These are phyloP conservation scores for Lagenaria siceraria DNA, from an alignment of 306 rosid species.

Conservation along the genomic window DNA sequence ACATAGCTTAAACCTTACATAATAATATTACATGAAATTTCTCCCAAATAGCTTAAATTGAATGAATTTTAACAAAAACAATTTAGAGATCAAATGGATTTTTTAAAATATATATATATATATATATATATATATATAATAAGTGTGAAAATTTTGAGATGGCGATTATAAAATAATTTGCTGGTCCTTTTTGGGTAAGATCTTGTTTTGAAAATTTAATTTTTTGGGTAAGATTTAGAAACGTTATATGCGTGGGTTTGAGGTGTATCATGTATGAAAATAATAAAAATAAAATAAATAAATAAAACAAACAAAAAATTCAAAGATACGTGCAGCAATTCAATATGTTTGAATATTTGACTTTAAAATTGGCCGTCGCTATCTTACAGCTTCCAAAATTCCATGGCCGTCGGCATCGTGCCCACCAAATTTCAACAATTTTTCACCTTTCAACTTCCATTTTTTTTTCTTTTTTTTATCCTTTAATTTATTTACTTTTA, in stretches of 20 bases:
- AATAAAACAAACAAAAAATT: background rate
- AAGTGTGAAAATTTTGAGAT: background rate
- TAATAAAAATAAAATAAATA: too few species aligned
- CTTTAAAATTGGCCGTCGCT: background rate
- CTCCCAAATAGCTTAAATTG: background rate
- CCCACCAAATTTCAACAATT: background rate
- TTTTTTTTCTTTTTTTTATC: too few species aligned
- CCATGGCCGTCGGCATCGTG: background rate
- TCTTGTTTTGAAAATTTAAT: too few species aligned
- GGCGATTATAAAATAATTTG: background rate
- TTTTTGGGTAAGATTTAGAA: background rate
- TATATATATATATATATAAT: too few species aligned
- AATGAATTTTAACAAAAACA: background rate
- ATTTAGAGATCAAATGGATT: too few species aligned
- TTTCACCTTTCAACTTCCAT: too few species aligned
- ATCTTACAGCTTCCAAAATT: background rate
- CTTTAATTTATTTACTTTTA: too few species aligned
- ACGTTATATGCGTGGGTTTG: background rate
- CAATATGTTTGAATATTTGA: background rate
- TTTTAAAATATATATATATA: too few species aligned
- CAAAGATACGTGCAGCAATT: background rate
- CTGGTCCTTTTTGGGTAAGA: too few species aligned
- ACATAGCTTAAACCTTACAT: too few species aligned
- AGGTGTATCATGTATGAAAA: background rate
- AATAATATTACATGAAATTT: too few species aligned